phyloP scores from a whole-genome alignment of 2,329 filamentous ascomycete species.

The Neocucurbitaria cava region DNA sequence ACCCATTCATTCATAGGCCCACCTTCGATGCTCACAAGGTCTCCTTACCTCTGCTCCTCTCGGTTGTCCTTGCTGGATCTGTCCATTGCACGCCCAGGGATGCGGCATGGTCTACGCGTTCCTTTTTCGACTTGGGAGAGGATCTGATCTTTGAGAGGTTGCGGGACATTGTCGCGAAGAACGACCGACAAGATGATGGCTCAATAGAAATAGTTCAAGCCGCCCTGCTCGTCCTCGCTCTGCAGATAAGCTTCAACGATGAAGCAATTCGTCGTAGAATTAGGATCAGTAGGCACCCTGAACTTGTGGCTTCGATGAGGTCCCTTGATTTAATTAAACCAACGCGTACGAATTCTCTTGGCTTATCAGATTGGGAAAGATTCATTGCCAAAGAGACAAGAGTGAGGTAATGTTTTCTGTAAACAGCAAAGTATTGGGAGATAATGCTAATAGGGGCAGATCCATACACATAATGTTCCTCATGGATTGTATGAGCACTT shows the following conservation, averaged over 20 bases:
- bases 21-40: conserved; percentile 51
- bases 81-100: conserved; percentile 12
- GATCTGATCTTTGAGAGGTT: conserved; percentile 16
- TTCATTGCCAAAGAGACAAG: conserved; percentile 17
- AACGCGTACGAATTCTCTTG: background rate
- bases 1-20: conserved; percentile 52
- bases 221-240: conserved; percentile 8
- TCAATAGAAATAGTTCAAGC: conserved; percentile 16
- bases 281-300: conserved; percentile 7
- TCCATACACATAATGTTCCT: background rate
- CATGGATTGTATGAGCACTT: conserved; percentile 10
- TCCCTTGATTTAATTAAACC: background rate
- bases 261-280: conserved; percentile 8
- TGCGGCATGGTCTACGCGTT: conserved; percentile 11
- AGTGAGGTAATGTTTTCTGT: conserved; percentile 7
- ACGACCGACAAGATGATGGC: background rate
- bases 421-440: background rate
- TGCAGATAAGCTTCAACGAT: conserved; percentile 16
- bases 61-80: conserved; percentile 51
- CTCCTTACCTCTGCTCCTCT: conserved; percentile 49
- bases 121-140: conserved; percentile 18
- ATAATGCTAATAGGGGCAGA: background rate
- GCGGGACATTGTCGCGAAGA: background rate
- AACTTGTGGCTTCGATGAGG: conserved; percentile 13
- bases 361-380: conserved; percentile 4